phyloP scores from a whole-genome alignment of 768 basidiomycete genomes.

The Suillus cothurnatus region DNA sequence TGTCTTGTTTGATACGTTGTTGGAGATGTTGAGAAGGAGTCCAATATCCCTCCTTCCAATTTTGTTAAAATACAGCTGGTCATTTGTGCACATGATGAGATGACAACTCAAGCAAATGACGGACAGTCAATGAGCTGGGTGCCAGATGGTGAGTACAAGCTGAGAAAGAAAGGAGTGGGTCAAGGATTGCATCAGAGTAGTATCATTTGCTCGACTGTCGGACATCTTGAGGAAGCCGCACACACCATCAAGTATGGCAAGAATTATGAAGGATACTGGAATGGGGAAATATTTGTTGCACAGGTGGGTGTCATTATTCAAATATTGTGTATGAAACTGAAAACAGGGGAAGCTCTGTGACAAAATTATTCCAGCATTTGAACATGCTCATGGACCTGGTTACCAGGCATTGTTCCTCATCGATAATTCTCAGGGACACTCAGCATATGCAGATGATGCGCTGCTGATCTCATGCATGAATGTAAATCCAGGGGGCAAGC shows the following conservation, averaged over 20 bases:
- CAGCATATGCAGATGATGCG: slow-evolving; percentile 25
- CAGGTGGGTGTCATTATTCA: slow-evolving; percentile 31
- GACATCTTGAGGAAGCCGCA: slow-evolving; percentile 35
- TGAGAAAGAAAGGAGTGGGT: slow-evolving; percentile 42
- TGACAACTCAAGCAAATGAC: slow-evolving; percentile 44
- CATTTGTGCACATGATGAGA: slow-evolving; percentile 38
- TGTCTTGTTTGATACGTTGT: slow-evolving; percentile 11
- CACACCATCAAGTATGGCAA: slow-evolving; percentile 44
- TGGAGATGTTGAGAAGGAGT: slow-evolving; percentile 17
- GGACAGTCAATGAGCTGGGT: slow-evolving; percentile 38
- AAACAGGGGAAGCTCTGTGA: slow-evolving; percentile 1
- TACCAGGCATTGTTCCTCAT: slow-evolving; percentile 16
- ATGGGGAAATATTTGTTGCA: slow-evolving; percentile 22
- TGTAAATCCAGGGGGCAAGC: slow-evolving; percentile 24
- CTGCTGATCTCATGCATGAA: slow-evolving; percentile 26
- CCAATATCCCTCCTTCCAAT: slow-evolving; percentile 4
- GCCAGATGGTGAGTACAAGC: slow-evolving; percentile 32
- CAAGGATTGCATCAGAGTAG: slow-evolving; percentile 40
- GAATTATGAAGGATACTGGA: slow-evolving; percentile 45
- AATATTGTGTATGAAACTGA: slow-evolving; percentile 10
- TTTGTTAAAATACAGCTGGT: slow-evolving; percentile 23
- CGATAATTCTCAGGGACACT: slow-evolving; percentile 31
- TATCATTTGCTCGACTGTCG: slow-evolving; percentile 39
- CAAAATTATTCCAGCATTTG: slow-evolving; percentile 15
- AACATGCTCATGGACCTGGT: slow-evolving; percentile 25